Evolutionary conservation across 169 alveolate species (phyloP), one percentile per base, ranked within the genome.

Genomic region (Plasmodium inui): DNA sequence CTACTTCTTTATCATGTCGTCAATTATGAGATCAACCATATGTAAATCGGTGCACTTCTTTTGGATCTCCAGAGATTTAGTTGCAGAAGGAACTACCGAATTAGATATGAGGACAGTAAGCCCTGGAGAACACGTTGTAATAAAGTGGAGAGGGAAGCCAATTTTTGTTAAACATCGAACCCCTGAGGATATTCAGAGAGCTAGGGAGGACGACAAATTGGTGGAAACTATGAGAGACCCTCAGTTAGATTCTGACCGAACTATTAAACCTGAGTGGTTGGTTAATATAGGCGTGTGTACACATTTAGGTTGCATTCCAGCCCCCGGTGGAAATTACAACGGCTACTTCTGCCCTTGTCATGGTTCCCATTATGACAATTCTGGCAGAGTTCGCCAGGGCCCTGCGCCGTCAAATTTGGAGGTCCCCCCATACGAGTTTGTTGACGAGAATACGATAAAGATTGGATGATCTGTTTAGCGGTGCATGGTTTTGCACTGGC

Each of bases 331-430:
- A 76, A 96, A 95, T 83, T 97, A 95, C 74, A 95, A 96, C 28
- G 98, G 98, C 12, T 97, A 93, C 95, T 97, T 97, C 95, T 97
- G 98, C 88, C 98, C 98, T 37, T 97, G 98, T 94, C 98, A 97
- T 76, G 98, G 98, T 44, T 97, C 98, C 41, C 98, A 97, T 91
- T 97, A 97, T 88, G 98, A 97, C 57, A 92, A 93, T 22, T 97
- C 98, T 22, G 98, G 98, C 22, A 96, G 98, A 61, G 94, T 97
- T 14, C 96, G 98, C 8, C 98, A 93, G 28, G 98, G 98, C 7
- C 98, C 98, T 1, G 98, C 98, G 17, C 98, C 98, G 3, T 74
- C 98, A 22, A 97, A 97, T 90, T 95, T 97, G 81, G 98, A 97
- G 83, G 95, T 97, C 0, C 98, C 98, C 14, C 98, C 98, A 34